Evolutionary conservation across 2,329 filamentous ascomycete species (phyloP), one percentile per base, ranked within the genome.

Genomic region (Akanthomyces lecanii): DNA sequence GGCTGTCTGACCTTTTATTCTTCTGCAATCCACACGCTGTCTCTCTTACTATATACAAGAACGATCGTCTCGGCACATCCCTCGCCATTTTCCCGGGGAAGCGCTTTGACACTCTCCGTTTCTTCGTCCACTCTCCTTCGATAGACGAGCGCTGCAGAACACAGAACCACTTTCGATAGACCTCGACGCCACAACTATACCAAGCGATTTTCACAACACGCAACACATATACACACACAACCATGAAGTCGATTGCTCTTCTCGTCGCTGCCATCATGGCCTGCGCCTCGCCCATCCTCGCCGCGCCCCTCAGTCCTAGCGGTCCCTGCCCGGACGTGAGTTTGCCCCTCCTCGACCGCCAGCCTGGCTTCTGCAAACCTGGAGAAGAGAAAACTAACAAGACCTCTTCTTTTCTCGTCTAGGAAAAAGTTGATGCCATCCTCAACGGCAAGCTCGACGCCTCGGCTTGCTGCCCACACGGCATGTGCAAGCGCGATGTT

Each of bases 391-490:
- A 21, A 6, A 33, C 45, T 51, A 55, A 62, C 30, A 56, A 14
- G 36, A 11, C 30, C 25, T 36, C 10, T 45, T 55, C 21, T 50
- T 16, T 8, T 8, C 33, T 2, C 33, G 33, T 30, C 2, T 47
- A 77, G 75, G 51, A 42, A 25, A 75, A 74, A 55, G 70, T 77
- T 38, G 75, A 77, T 64, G 73, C 72, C 16, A 84, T 84, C 45
- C 76, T 84, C 53, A 78, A 72, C 33, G 81, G 81, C 60, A 70
- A 77, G 33, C 73, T 81, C 64, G 74, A 76, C 23, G 76, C 80
- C n/a, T 78, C 81, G 33, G 78, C 73, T 14, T 84, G 82, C 71
- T 85, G 82, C 70, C 79, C 79, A n/a, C 83, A 84, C 65, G 82
- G 82, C 56, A 73, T 73, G 40, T 84, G 82, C 72, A 79, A 80